Base-by-base conservation (phyloP, 805 yeast genomes). In the Scheffersomyces coipomensis region DNA sequence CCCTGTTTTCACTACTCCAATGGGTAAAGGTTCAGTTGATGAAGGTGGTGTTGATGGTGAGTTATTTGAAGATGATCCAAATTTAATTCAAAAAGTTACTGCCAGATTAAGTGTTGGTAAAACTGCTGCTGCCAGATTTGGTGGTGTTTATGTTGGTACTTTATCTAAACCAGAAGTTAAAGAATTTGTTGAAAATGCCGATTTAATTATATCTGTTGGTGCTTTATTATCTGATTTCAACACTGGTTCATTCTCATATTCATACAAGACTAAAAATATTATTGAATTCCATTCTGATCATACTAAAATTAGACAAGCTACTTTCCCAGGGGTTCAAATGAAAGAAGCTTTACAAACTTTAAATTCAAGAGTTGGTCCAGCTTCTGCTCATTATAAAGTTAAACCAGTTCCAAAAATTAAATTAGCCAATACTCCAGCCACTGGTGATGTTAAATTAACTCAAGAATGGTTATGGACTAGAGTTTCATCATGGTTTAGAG, bases 401-500 rank as follows among this genome's bases (percentile, higher is more conserved):
- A 73, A 64, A 23, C 69, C 81, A 33, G 79, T 81, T 39, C 88
- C 88, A 52, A 49, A 68, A 34, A 62, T 68, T 49, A 73, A 75
- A 55, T 48, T 69, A 37, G 67, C 65, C 32, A 71, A 72, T 58
- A 58, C 72, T 22, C 76, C 78, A 43, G 62, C 68, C 25, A 49
- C 56, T 16, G 46, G 46, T 30, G 46, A 44, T 11, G 48, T 50
- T 11, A 40, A 40, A 12, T 64, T 82, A 46, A 51, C 79, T 40
- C 87, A 81, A 64, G 81, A 78, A 55, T 81, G 81, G 79, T 59
- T 82, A 50, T 83, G 88, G 88, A 78, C 78, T 48, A 73, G 75
- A 58, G 65, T 81, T 30, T 75, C 82, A 23, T 69, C 75, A 34
- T 83, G 82, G 79, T 73, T 83, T 53, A 68, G 70, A 60, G 77